Evolutionary conservation across 352 stramenopile species (phyloP).

Genomic region (Aphanomyces cochlioides): DNA sequence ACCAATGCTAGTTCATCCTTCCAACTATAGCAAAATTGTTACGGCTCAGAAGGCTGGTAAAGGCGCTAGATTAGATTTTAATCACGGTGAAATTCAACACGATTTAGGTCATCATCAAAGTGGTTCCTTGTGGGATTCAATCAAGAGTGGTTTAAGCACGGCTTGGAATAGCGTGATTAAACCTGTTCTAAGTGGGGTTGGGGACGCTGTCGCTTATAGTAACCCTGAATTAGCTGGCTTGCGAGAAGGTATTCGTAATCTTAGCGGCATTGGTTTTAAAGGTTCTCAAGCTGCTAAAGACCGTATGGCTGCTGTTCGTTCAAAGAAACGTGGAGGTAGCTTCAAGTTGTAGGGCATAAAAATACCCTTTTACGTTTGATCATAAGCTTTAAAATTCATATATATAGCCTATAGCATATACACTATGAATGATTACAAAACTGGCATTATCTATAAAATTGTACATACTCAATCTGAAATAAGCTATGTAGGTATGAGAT

Average conservation of each 20-base stretch:
- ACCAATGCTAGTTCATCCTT: background rate
- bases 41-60: background rate
- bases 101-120: background rate
- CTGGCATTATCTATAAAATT: too few relatives aligned
- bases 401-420: too few relatives aligned
- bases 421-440: too few relatives aligned
- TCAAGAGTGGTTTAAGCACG: background rate
- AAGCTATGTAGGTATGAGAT: too few relatives aligned
- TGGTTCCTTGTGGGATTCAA: background rate
- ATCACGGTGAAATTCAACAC: slow-evolving; percentile 1
- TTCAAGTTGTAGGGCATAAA: background rate
- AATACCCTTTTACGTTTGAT: too few relatives aligned
- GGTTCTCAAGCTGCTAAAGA: background rate
- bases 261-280: background rate
- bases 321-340: background rate
- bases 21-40: background rate
- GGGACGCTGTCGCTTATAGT: background rate
- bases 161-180: background rate
- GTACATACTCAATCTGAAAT: too few relatives aligned
- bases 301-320: background rate
- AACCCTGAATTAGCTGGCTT: background rate
- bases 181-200: background rate
- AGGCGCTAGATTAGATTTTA: background rate
- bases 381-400: too few relatives aligned
- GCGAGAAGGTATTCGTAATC: too few relatives aligned